A percentile compares a stretch with the other conserved stretches of the same genome.
phyloP scores from a whole-genome alignment of 1,284 basidiomycete genomes.

The Filobasidium uniguttulatum region DNA sequence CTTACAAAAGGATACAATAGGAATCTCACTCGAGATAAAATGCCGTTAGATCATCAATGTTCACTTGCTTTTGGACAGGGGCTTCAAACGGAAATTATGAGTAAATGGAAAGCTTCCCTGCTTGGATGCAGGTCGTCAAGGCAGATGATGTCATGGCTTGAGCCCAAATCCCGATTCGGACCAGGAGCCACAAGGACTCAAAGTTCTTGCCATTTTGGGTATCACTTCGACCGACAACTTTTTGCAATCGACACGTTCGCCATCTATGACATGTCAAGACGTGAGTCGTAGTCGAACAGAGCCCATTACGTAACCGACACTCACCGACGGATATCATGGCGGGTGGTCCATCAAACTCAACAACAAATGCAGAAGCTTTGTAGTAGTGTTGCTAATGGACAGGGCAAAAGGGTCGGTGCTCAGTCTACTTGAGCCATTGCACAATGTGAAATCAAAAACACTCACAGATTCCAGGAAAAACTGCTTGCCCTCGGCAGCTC shows the following conservation, averaged over 20 bases:
- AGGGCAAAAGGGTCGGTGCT: slow-evolving; percentile 9
- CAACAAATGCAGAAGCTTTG: slow-evolving; percentile 54
- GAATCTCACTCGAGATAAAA: too few species aligned
- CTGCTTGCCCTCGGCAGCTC: slow-evolving; percentile 51
- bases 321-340: slow-evolving; percentile 40
- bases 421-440: neutral
- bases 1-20: too few species aligned
- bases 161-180: neutral
- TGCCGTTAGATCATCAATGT: too few species aligned
- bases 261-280: slow-evolving; percentile 47
- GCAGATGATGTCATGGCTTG: neutral
- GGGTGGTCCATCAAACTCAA: slow-evolving; percentile 52
- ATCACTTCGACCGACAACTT: slow-evolving; percentile 75
- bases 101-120: too few species aligned
- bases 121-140: too few species aligned
- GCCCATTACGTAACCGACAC: neutral
- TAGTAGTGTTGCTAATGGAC: slow-evolving; percentile 58
- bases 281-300: slow-evolving; percentile 6
- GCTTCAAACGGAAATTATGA: too few species aligned
- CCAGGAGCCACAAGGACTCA: slow-evolving; percentile 50
- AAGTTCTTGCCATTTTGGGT: slow-evolving; percentile 51
- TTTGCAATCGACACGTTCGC: slow-evolving; percentile 66
- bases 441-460: slow-evolving; percentile 9
- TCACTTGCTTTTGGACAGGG: too few species aligned
- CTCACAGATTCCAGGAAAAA: slow-evolving; percentile 56